A percentile compares a stretch with the other conserved stretches of the same genome.
Conservation (phyloP, 257 asterid species). For the Agastache rugosa region DNA sequence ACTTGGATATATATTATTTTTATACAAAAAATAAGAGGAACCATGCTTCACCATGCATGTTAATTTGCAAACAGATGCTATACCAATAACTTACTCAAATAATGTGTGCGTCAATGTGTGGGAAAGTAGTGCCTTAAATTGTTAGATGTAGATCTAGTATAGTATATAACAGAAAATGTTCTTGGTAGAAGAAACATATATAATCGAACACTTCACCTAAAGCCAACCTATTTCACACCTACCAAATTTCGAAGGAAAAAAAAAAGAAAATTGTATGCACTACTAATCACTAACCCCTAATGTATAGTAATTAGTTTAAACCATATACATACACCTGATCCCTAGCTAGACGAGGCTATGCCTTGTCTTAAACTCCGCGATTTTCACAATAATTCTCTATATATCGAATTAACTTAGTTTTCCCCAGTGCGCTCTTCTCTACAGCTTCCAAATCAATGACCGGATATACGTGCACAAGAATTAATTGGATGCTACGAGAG, state of each 20-base stretch:
- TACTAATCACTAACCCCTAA: background rate
- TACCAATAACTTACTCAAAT: too few species aligned
- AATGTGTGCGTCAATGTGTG: too few species aligned
- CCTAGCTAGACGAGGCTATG: background rate
- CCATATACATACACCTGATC: background rate
- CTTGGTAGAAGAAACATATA: background rate
- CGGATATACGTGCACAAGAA: too few species aligned
- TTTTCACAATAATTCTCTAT: background rate
- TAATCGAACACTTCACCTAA: background rate
- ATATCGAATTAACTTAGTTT: too few species aligned
- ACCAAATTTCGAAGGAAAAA: background rate
- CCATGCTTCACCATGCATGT: background rate
- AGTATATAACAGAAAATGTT: too few species aligned
- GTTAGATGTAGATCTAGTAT: too few species aligned
- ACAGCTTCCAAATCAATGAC: too few species aligned
- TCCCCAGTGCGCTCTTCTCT: too few species aligned
- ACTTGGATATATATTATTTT: background rate
- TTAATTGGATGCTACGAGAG: background rate
- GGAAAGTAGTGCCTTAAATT: too few species aligned
- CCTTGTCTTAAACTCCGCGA: background rate
- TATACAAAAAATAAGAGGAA: background rate
- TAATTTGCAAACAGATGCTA: too few species aligned
- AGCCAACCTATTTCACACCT: background rate
- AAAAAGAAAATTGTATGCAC: background rate
- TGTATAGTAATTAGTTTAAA: background rate